These are phyloP conservation scores for Monilinia fructicola DNA, from an alignment of 2,329 filamentous ascomycete genomes.

Conservation along the genomic window DNA sequence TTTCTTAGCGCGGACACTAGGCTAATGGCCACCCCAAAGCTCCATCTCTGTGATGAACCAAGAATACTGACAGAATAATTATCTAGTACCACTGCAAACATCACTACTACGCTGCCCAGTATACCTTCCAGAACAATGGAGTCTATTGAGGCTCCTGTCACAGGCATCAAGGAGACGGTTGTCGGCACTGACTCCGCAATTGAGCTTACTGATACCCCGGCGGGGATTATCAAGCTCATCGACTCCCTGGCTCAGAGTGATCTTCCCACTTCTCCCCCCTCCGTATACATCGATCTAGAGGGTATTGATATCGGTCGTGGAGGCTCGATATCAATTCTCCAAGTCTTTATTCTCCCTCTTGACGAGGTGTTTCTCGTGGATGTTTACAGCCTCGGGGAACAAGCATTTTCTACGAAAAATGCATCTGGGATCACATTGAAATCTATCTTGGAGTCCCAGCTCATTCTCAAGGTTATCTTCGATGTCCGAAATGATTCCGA, in stretches of 20 bases:
- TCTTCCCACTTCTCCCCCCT: slow-evolving; percentile 36
- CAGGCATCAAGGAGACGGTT: background rate
- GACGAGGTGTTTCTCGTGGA: slow-evolving; percentile 45
- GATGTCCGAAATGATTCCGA: slow-evolving; percentile 60
- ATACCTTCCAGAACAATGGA: background rate
- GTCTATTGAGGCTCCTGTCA: background rate
- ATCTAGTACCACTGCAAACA: slow-evolving; percentile 2
- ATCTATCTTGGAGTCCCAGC: slow-evolving; percentile 46
- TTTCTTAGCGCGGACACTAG: background rate
- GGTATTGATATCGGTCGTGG: slow-evolving; percentile 44
- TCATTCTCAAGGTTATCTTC: slow-evolving; percentile 54
- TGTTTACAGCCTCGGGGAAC: slow-evolving; percentile 41
- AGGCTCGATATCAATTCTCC: slow-evolving; percentile 47
- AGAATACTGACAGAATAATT: background rate
- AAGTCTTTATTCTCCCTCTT: slow-evolving; percentile 39
- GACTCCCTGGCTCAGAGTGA: slow-evolving; percentile 13
- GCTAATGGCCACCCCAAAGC: background rate
- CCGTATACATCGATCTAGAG: slow-evolving; percentile 49
- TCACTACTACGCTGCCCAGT: background rate
- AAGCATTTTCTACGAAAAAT: slow-evolving; percentile 42
- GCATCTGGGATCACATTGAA: slow-evolving; percentile 39
- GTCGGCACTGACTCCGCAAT: background rate
- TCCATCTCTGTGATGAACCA: background rate
- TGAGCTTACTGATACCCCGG: slow-evolving; percentile 11
- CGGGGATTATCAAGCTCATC: slow-evolving; percentile 16